Conservation (phyloP, 129 eudicot species). For the Flaveria robusta region DNA sequence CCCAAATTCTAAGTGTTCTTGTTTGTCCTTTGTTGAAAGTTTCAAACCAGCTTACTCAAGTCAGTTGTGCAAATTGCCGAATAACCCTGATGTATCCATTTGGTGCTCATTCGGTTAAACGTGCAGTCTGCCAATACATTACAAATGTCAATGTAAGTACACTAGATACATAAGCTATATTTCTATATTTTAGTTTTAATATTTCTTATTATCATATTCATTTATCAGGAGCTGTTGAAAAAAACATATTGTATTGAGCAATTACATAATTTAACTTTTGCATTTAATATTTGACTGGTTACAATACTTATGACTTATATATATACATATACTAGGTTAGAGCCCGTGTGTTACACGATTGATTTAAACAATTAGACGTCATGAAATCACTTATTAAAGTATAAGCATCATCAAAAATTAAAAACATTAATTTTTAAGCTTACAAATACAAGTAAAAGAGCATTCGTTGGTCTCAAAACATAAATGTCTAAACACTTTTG, state of each 20-base stretch:
- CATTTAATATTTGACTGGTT: neutral
- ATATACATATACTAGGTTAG: too few relatives aligned
- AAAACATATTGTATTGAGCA: constrained; percentile 1
- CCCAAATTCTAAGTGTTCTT: constrained; percentile 20
- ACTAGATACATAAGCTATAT: constrained; percentile 1
- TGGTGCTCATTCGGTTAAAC: constrained; percentile 87
- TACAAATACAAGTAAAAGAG: too few relatives aligned
- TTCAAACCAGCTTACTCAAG: constrained; percentile 68
- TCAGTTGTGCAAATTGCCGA: constrained; percentile 75
- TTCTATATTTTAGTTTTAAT: neutral
- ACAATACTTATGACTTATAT: constrained; percentile 9
- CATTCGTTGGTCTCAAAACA: too few relatives aligned
- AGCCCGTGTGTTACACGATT: too few relatives aligned
- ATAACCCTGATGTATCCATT: constrained; percentile 74
- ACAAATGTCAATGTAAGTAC: constrained; percentile 73
- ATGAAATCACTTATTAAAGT: too few relatives aligned
- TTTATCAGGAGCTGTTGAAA: neutral
- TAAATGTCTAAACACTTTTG: too few relatives aligned
- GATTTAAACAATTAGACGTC: too few relatives aligned
- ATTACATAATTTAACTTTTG: constrained; percentile 7
- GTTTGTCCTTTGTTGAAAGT: constrained; percentile 34
- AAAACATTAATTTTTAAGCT: too few relatives aligned
- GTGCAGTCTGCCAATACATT: constrained; percentile 78
- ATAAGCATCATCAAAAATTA: too few relatives aligned
- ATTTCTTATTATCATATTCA: neutral